Evolutionary conservation across 768 basidiomycete species (phyloP).

Genomic region (Glaciozyma antarctica): DNA sequence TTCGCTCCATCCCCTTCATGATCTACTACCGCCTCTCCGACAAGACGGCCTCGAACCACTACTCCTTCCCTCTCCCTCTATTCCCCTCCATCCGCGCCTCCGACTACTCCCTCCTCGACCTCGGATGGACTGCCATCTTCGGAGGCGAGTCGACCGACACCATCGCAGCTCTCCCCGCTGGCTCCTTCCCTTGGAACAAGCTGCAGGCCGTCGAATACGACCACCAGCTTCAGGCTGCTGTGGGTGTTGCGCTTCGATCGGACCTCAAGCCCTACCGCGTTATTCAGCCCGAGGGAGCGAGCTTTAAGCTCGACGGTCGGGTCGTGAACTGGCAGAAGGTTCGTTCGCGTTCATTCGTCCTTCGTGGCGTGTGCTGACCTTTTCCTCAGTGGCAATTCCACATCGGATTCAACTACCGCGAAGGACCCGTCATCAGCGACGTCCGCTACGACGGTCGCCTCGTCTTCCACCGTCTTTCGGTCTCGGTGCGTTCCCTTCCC

Average conservation of each 20-base stretch:
- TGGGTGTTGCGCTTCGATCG: not conserved
- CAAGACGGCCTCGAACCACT: not conserved
- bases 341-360: not conserved
- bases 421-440: constrained; percentile 29
- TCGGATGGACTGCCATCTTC: constrained; percentile 4
- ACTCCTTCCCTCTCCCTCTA: not conserved
- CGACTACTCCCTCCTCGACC: not conserved
- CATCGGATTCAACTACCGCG: not conserved
- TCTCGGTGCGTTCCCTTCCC: constrained; percentile 19
- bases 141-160: constrained; percentile 10
- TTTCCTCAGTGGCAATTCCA: not conserved
- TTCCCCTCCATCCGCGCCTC: not conserved
- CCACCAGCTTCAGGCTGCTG: not conserved
- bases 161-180: not conserved
- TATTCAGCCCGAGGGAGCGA: constrained; percentile 9
- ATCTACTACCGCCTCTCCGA: not conserved
- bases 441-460: constrained; percentile 34
- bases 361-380: not conserved
- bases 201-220: constrained; percentile 3
- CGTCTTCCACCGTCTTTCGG: constrained; percentile 33
- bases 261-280: constrained; percentile 6
- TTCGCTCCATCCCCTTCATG: not conserved
- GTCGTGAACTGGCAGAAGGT: constrained; percentile 27
- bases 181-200: constrained; percentile 1
- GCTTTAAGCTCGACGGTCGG: constrained; percentile 16